Conservation (phyloP, 345 rosid species). For the Salix udensis region DNA sequence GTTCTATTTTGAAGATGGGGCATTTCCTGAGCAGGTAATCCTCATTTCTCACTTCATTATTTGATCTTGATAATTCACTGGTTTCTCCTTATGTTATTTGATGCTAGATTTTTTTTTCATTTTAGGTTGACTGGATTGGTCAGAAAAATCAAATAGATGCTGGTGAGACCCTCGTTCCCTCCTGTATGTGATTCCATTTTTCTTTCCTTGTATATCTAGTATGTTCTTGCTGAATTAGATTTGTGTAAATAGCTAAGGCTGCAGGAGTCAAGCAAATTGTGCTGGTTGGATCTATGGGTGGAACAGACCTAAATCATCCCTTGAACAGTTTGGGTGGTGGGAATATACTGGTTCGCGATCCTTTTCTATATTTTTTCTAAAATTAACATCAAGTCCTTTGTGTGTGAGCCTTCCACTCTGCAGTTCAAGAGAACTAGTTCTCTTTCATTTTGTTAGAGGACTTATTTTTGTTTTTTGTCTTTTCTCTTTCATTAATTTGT, state of each 20-base stretch:
- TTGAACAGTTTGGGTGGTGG: slow-evolving; percentile 89
- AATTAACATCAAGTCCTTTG: background rate
- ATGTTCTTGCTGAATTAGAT: slow-evolving; percentile 13
- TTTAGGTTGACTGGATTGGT: slow-evolving; percentile 94
- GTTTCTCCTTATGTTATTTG: slow-evolving; percentile 6
- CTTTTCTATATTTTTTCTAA: background rate
- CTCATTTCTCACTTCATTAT: background rate
- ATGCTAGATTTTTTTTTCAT: slow-evolving; percentile 17
- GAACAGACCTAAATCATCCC: slow-evolving; percentile 66
- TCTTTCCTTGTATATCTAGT: slow-evolving; percentile 1
- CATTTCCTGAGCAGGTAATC: slow-evolving; percentile 84
- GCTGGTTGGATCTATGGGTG: slow-evolving; percentile 97
- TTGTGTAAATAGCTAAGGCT: slow-evolving; percentile 60
- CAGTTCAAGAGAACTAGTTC: background rate
- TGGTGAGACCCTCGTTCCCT: slow-evolving; percentile 40
- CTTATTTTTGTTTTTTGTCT: background rate
- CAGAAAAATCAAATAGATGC: slow-evolving; percentile 96
- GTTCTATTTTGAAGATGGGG: slow-evolving; percentile 86
- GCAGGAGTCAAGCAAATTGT: slow-evolving; percentile 96
- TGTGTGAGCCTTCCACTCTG: background rate
- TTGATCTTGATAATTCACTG: background rate
- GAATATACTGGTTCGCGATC: slow-evolving; percentile 72
- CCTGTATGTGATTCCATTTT: slow-evolving; percentile 5
- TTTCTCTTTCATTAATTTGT: slow-evolving; percentile 1
- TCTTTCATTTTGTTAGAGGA: background rate